Percentiles rank a stretch among this genome's conserved stretches.
Conservation (phyloP, 2,329 filamentous ascomycete species). For the Arthroderma sp. region DNA sequence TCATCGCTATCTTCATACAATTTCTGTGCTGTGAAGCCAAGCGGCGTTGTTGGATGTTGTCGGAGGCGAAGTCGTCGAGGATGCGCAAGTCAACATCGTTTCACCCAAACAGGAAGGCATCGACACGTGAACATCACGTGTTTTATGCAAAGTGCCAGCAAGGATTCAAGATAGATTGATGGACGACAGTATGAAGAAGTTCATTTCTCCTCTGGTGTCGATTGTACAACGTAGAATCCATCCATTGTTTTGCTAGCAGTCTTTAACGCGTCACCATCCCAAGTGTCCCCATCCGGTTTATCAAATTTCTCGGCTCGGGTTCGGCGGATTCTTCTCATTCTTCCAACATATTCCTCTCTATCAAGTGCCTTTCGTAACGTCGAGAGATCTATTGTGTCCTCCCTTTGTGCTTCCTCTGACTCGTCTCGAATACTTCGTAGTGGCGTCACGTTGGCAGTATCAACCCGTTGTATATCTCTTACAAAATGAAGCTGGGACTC, state of each 20-base stretch:
- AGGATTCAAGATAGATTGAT: too few species aligned
- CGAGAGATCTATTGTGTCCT: slow-evolving; percentile 27
- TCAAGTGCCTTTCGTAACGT: slow-evolving; percentile 25
- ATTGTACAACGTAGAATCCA: slow-evolving; percentile 63
- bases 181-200: too few species aligned
- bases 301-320: slow-evolving; percentile 17
- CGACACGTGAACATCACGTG: too few species aligned
- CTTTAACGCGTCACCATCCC: slow-evolving; percentile 58
- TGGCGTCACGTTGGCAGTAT: slow-evolving; percentile 60
- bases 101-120: too few species aligned
- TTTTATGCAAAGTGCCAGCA: too few species aligned
- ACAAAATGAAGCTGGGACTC: slow-evolving; percentile 81
- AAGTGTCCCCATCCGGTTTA: slow-evolving; percentile 34
- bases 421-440: slow-evolving; percentile 69
- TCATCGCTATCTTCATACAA: too few species aligned
- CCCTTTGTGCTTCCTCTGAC: slow-evolving; percentile 25
- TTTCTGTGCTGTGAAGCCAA: too few species aligned
- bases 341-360: slow-evolving; percentile 28
- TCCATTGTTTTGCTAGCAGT: slow-evolving; percentile 54
- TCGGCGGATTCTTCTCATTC: slow-evolving; percentile 36
- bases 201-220: slow-evolving; percentile 8
- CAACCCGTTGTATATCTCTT: slow-evolving; percentile 65
- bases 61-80: too few species aligned
- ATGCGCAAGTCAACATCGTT: too few species aligned
- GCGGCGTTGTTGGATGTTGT: too few species aligned